phyloP scores from a whole-genome alignment of 1,284 basidiomycete genomes.

The Inonotus hispidus region DNA sequence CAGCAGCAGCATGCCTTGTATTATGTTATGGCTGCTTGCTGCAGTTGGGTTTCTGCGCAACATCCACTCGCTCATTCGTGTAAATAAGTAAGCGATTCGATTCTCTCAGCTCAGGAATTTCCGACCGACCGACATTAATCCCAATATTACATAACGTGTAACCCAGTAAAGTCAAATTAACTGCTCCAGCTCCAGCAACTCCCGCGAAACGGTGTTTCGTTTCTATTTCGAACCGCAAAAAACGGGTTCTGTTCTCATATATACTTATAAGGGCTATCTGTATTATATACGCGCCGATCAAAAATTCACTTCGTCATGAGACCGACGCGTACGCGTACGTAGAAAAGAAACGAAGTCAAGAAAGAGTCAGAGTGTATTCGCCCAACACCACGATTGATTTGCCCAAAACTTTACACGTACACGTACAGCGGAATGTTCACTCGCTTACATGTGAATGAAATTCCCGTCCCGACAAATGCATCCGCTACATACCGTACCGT shows the following conservation, averaged over 20 bases:
- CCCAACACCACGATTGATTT: neutral
- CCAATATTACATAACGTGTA: too few relatives aligned
- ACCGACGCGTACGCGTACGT: neutral
- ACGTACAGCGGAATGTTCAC: neutral
- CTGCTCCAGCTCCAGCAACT: neutral
- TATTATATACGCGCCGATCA: neutral
- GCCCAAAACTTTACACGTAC: neutral
- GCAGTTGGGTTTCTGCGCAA: neutral
- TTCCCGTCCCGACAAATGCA: neutral
- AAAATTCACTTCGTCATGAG: neutral
- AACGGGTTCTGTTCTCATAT: neutral
- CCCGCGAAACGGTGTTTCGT: neutral
- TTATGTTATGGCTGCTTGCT: too few relatives aligned
- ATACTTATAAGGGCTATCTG: neutral
- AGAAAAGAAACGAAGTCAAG: neutral
- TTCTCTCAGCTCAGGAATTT: neutral
- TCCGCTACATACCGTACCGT: neutral
- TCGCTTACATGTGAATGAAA: neutral
- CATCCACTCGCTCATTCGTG: neutral
- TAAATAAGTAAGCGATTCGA: too few relatives aligned
- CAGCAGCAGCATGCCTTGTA: neutral
- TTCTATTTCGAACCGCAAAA: neutral
- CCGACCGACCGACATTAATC: too few relatives aligned
- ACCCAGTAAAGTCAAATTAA: neutral
- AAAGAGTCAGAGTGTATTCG: neutral